phyloP scores from a whole-genome alignment of 129 eudicot species.

The Helianthus annuus region HanXRQr2.0-SUNRISE NC_035436.2:30570111-30570610 shows the following conservation, averaged over 20 bases:
- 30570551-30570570: neutral
- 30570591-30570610: conserved; percentile 2
- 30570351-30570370: conserved; percentile 24
- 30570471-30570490: neutral
- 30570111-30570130: conserved; percentile 96
- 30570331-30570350: conserved; percentile 40
- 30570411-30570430: conserved; percentile 1
- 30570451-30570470: conserved; percentile 16
- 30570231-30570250: conserved; percentile 83
- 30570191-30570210: conserved; percentile 76
- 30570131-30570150: conserved; percentile 89
- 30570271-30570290: conserved; percentile 40
- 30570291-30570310: conserved; percentile 42
- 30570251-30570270: conserved; percentile 59
- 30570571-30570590: conserved; percentile 19
- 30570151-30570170: conserved; percentile 94
- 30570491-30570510: too few species aligned
- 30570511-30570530: neutral
- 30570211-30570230: conserved; percentile 97
- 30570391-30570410: conserved; percentile 32
- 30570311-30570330: conserved; percentile 32
- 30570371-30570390: conserved; percentile 21
- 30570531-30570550: neutral
- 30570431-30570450: conserved; percentile 3
- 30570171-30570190: conserved; percentile 90